A percentile compares a stretch with the other conserved stretches of the same genome.
phyloP scores from a whole-genome alignment of 2,329 filamentous ascomycete genomes.

The Aureobasidium pullulans region DNA sequence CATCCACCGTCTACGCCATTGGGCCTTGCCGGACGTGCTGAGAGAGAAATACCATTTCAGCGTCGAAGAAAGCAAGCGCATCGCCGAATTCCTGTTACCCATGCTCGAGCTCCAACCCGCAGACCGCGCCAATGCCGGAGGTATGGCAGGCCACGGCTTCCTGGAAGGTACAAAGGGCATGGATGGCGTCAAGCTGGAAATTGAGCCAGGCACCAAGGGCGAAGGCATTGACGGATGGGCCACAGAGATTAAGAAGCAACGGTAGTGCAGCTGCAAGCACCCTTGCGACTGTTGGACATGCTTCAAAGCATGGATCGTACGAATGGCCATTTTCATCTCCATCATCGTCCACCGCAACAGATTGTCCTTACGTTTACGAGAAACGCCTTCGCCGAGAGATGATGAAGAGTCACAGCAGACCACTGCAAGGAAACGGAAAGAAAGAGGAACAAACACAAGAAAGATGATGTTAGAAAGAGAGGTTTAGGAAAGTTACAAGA shows the following conservation, averaged over 20 bases:
- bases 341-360: slow-evolving; percentile 1
- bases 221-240: slow-evolving; percentile 95
- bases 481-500: not conserved
- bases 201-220: slow-evolving; percentile 73
- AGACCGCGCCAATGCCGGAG: slow-evolving; percentile 86
- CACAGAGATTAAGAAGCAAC: slow-evolving; percentile 72
- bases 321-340: not conserved
- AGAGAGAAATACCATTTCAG: slow-evolving; percentile 96
- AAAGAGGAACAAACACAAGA: not conserved
- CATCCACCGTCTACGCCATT: slow-evolving; percentile 92
- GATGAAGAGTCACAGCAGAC: slow-evolving; percentile 7
- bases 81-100: slow-evolving; percentile 76
- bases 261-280: slow-evolving; percentile 37
- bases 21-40: slow-evolving; percentile 87
- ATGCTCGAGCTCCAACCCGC: slow-evolving; percentile 88
- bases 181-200: slow-evolving; percentile 66
- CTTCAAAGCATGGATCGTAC: not conserved
- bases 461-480: not conserved
- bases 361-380: slow-evolving; percentile 9
- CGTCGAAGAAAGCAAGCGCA: slow-evolving; percentile 68
- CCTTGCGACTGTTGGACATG: not conserved
- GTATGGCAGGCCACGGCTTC: slow-evolving; percentile 83
- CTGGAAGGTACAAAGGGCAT: slow-evolving; percentile 82
- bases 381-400: slow-evolving; percentile 8
- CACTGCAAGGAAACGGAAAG: not conserved